Base-by-base conservation (phyloP, 345 rosid genomes). In the Populus nigra region DNA sequence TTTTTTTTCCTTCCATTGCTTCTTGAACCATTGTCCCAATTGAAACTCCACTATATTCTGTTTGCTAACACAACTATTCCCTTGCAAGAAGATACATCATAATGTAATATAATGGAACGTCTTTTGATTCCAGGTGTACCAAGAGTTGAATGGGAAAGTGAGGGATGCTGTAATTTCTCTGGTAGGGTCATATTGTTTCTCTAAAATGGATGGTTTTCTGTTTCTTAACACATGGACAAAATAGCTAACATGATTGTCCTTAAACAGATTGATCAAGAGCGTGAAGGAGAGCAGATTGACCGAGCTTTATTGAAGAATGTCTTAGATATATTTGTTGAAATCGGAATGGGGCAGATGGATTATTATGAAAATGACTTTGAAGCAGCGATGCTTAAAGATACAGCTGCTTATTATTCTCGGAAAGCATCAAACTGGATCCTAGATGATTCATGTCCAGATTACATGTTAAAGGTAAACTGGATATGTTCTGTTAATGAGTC, bases 401-500 rank as follows among this genome's bases (percentile, higher is more conserved):
- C 87, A 23, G 82, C 77, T 35, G 74, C 73, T 20, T 88, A 85
- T 72, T 85, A 86, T 80, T 76, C 82, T n/a, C 82, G 66, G 20
- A 86, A 86, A 79, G 91, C 91, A 25, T 77, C 81, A 41, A 82
- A 72, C 63, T 88, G 91, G 88, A 86, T 86, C 23, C 16, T 73
- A 12, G 85, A 83, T 43, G 85, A 81, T 66, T 86, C 85, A 23
- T 88, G 88, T 67, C 82, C 84, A 39, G 83, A 75, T 71, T 88
- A 88, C 68, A 83, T 87, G 89, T 59, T 83, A 76, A 88, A 88
- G 76, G 88, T 78, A 78, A 72, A 27, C 22, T 15, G 61, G 23
- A 33, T 22, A 25, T 38, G 1, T 55, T 25, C 49, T 57, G 18
- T 39, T 41, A 2, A 27, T 25, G 9, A 22, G 16, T 36, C 17